These are phyloP conservation scores for Ploettnerulaceae sp. DNA, from an alignment of 2,329 filamentous ascomycete genomes.

Conservation along the genomic window DNA sequence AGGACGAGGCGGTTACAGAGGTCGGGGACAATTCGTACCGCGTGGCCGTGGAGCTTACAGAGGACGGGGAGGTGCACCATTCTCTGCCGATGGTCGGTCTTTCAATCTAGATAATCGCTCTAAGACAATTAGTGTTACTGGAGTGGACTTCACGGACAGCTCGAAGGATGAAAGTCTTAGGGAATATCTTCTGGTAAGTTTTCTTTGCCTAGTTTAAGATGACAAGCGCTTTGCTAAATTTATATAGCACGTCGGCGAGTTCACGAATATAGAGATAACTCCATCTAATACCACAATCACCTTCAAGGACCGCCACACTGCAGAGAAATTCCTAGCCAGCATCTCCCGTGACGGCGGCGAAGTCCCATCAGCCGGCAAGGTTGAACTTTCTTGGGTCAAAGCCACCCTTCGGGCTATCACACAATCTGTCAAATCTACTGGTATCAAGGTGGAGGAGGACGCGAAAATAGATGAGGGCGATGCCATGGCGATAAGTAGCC, in stretches of 20 bases:
- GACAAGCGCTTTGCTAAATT: conserved; percentile 13
- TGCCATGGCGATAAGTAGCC: conserved; percentile 27
- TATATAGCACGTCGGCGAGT: conserved; percentile 55
- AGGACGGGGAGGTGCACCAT: conserved; percentile 41
- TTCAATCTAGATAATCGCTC: conserved; percentile 74
- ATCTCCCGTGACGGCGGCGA: conserved; percentile 40
- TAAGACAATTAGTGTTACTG: conserved; percentile 59
- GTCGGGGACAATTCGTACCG: conserved; percentile 35
- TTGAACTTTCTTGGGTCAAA: conserved; percentile 62
- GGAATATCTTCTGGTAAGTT: conserved; percentile 64
- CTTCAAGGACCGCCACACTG: conserved; percentile 64
- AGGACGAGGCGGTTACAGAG: conserved; percentile 36
- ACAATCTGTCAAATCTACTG: conserved; percentile 6
- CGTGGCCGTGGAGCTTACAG: conserved; percentile 42
- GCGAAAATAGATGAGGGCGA: conserved; percentile 31
- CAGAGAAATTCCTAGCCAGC: conserved; percentile 60
- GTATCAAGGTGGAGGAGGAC: conserved; percentile 18
- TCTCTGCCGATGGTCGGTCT: conserved; percentile 34
- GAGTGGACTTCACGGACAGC: conserved; percentile 56
- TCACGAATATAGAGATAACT: conserved; percentile 50
- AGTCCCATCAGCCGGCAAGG: conserved; percentile 58
- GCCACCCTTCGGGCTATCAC: conserved; percentile 29
- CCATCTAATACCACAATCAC: conserved; percentile 48
- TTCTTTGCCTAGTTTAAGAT: conserved; percentile 5
- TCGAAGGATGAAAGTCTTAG: conserved; percentile 64